Percentiles rank a stretch among this genome's conserved stretches.
phyloP scores from a whole-genome alignment of 148 eudicot genomes.

The Euryodendron excelsum region DNA sequence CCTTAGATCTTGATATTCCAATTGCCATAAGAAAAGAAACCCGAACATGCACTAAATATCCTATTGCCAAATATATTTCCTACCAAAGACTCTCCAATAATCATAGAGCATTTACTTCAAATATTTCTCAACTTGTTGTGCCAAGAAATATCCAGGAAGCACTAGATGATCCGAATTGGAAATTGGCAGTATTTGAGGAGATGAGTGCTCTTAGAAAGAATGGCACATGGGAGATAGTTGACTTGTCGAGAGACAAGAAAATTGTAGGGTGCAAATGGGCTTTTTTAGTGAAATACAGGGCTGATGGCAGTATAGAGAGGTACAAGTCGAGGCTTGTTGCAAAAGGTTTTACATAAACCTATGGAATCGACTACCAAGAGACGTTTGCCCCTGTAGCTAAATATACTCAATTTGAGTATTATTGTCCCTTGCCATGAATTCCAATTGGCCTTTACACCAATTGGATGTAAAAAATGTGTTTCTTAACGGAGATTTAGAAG shows the following conservation, averaged over 20 bases:
- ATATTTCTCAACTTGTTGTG: background rate
- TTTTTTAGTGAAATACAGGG: background rate
- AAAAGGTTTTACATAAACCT: constrained; percentile 1
- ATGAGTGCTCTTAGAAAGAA: constrained; percentile 9
- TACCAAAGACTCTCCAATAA: background rate
- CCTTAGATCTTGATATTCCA: background rate
- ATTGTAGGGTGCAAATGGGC: constrained; percentile 13
- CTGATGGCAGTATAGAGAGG: constrained; percentile 1
- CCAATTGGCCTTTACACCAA: background rate
- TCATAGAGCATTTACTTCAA: constrained; percentile 1
- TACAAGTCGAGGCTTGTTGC: background rate
- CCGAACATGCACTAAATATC: background rate
- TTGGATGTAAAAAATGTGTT: background rate
- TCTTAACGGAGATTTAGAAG: background rate
- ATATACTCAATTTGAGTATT: background rate
- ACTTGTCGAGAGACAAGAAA: background rate
- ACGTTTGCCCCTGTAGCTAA: background rate
- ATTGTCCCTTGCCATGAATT: background rate
- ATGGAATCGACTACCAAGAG: constrained; percentile 6
- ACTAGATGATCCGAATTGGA: constrained; percentile 8
- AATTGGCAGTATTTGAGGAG: background rate
- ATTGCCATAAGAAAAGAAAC: background rate
- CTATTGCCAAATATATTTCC: background rate
- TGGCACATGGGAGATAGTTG: background rate
- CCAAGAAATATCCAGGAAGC: constrained; percentile 1